A percentile compares a stretch with the other conserved stretches of the same genome.
phyloP scores from a whole-genome alignment of 148 eudicot species.

The Arbutus unedo region DNA sequence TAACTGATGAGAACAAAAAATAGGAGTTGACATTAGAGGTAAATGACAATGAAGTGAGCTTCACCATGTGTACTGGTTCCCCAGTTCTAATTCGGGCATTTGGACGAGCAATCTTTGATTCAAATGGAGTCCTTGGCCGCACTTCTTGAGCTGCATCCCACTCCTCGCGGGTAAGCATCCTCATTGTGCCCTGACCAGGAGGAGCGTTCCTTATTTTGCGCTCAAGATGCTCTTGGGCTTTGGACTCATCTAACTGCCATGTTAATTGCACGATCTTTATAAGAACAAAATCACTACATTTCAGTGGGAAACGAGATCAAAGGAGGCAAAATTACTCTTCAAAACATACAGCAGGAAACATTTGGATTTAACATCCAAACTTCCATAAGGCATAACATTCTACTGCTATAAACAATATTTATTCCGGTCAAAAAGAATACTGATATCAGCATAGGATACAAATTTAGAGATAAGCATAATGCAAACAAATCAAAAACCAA shows the following conservation, averaged over 20 bases:
- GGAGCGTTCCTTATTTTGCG: constrained; percentile 75
- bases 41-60: not conserved
- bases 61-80: constrained; percentile 60
- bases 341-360: not conserved
- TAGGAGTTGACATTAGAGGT: not conserved
- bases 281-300: not conserved
- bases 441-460: not conserved
- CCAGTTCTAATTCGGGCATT: constrained; percentile 84
- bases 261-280: not conserved
- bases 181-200: constrained; percentile 78
- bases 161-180: constrained; percentile 89
- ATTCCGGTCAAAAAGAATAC: not conserved
- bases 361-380: not conserved
- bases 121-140: constrained; percentile 93
- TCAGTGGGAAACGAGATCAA: not conserved
- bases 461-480: not conserved
- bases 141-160: constrained; percentile 84
- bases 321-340: not conserved
- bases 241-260: constrained; percentile 66
- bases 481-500: not conserved
- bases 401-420: not conserved
- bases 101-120: constrained; percentile 88
- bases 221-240: constrained; percentile 79
- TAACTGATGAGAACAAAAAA: no score
- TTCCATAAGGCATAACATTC: not conserved